Evolutionary conservation across 2,329 filamentous ascomycete species (phyloP), one percentile per base, ranked within the genome.

Genomic region (Xylariomycetidae sp.): DNA sequence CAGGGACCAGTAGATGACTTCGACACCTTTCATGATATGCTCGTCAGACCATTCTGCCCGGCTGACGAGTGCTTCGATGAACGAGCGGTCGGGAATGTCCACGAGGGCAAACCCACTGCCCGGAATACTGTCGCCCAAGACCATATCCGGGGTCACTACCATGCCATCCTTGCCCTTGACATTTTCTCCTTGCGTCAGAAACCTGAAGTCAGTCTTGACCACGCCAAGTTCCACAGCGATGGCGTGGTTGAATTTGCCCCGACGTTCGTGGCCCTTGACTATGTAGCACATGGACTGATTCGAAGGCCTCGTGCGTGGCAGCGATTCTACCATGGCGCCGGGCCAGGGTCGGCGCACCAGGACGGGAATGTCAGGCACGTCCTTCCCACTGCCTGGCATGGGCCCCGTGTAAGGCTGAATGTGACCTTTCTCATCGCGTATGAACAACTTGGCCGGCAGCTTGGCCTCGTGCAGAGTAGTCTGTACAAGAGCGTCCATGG

Each of bases 91-190:
- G 1, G 88, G 86, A 6, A 98, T 58, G 47, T 97, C 89, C 25
- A 94, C 67, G 6, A 98, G 69, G 7, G 85, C 83, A 43, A 95
- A 70, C 3, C 87, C 89, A 35, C 70, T 75, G 9, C 88, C 88
- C 5, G 74, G 69, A 35, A 79, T 71, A 3, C 71, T 62, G 9
- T 80, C 67, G 2, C 74, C 87, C 32, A 98, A 54, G 2, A 97
- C 88, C 82, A 94, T 92, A 0, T 92, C 85, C 2, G 90, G 83
- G 0, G 82, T 92, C 18, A 98, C 76, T 0, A 72, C 73, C 6
- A 67, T 69, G 4, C 87, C 88, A 48, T 82, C 73, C 11, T 69
- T 63, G 16, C 77, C 79, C 33, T 66, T 62, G 2, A 92, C 79
- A 30, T 59, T 79, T 41, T 80, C 45, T 3, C 88, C 88, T 2